These are phyloP conservation scores for Teratosphaeria pseudoeucalypti DNA, from an alignment of 2,329 filamentous ascomycete species.

Conservation along the genomic window DNA sequence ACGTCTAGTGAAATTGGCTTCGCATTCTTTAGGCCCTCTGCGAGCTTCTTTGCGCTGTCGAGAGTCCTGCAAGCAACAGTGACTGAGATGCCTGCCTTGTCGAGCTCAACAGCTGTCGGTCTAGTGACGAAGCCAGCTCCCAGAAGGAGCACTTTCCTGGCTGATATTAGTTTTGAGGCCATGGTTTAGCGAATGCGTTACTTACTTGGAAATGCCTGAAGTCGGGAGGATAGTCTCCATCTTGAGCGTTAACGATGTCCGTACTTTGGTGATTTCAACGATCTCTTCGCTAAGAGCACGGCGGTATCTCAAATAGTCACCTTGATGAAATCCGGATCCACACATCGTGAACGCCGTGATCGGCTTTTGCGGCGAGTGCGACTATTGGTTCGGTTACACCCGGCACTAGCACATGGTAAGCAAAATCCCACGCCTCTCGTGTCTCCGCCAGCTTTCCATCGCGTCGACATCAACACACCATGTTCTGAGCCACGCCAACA, in stretches of 20 bases:
- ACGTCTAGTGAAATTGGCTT: slow-evolving; percentile 77
- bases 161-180: background rate
- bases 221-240: slow-evolving; percentile 27
- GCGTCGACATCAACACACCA: background rate
- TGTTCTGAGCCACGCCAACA: background rate
- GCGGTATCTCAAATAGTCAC: background rate
- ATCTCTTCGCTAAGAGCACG: background rate
- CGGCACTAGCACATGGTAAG: background rate
- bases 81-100: slow-evolving; percentile 46
- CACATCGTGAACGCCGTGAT: background rate
- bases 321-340: background rate
- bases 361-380: background rate
- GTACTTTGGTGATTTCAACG: background rate
- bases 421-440: background rate
- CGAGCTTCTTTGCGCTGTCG: slow-evolving; percentile 63
- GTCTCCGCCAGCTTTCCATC: background rate
- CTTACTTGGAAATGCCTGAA: slow-evolving; percentile 25
- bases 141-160: slow-evolving; percentile 38
- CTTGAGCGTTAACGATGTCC: slow-evolving; percentile 6
- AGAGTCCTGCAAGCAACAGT: slow-evolving; percentile 71
- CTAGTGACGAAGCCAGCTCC: slow-evolving; percentile 45
- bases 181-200: slow-evolving; percentile 1
- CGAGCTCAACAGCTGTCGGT: slow-evolving; percentile 49
- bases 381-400: background rate
- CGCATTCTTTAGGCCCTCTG: slow-evolving; percentile 60